phyloP scores from a whole-genome alignment of 345 rosid species.

The Boechera retrofracta region DNA sequence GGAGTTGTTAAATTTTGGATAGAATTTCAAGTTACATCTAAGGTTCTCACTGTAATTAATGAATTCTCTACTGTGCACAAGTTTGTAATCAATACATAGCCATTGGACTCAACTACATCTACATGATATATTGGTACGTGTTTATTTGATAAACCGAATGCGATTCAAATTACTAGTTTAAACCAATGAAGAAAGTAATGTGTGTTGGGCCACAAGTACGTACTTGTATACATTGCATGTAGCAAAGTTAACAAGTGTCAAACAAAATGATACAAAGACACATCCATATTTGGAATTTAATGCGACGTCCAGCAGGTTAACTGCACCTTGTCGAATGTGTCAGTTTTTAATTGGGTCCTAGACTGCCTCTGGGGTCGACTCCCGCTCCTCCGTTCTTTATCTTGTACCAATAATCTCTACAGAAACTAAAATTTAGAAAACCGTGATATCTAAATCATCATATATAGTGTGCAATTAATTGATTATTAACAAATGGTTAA shows the following conservation, averaged over 20 bases:
- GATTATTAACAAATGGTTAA: too few species aligned
- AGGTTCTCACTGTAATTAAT: background rate
- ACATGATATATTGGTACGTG: background rate
- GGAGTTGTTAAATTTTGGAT: background rate
- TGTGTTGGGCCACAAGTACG: conserved; percentile 19
- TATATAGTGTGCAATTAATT: too few species aligned
- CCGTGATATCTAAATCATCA: background rate
- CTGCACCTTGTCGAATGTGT: conserved; percentile 29
- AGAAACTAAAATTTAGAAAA: background rate
- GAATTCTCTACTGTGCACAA: background rate
- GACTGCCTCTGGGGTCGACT: conserved; percentile 21
- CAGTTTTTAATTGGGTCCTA: conserved; percentile 1
- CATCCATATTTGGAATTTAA: conserved; percentile 3
- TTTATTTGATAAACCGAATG: background rate
- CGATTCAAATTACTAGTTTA: background rate
- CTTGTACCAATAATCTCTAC: conserved; percentile 13
- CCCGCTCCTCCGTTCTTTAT: conserved; percentile 18
- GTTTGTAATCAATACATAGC: background rate
- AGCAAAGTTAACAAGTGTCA: conserved; percentile 25
- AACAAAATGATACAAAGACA: conserved; percentile 28
- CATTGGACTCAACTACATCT: conserved; percentile 4
- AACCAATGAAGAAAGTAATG: background rate
- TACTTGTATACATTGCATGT: conserved; percentile 29
- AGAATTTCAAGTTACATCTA: background rate
- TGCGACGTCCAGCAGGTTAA: background rate